Conservation (phyloP, 2,329 filamentous ascomycete species). For the Pyrenophora graminea region DNA sequence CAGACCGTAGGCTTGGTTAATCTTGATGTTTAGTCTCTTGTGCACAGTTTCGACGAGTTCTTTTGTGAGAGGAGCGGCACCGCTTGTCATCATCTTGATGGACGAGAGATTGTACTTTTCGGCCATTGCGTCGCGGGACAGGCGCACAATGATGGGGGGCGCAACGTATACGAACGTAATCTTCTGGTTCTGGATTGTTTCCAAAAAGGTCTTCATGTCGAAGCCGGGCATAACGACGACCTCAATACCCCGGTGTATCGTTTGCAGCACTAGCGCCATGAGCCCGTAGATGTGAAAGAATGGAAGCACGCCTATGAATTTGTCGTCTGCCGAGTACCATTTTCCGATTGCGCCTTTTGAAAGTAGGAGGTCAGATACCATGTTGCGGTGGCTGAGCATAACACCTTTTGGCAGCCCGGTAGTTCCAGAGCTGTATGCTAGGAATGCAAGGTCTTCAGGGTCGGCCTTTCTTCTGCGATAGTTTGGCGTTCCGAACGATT, state of each 20-base stretch:
- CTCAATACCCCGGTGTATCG: slow-evolving; percentile 68
- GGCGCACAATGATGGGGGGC: slow-evolving; percentile 77
- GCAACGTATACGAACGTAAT: slow-evolving; percentile 81
- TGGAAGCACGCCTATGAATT: slow-evolving; percentile 75
- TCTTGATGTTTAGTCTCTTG: slow-evolving; percentile 62
- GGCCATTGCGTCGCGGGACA: slow-evolving; percentile 77
- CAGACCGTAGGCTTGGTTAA: slow-evolving; percentile 32
- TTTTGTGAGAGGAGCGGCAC: slow-evolving; percentile 78
- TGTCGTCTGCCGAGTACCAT: slow-evolving; percentile 71
- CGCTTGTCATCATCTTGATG: slow-evolving; percentile 81
- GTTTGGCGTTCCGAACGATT: slow-evolving; percentile 62
- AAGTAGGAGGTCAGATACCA: slow-evolving; percentile 72
- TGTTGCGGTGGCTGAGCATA: slow-evolving; percentile 51
- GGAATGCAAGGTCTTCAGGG: slow-evolving; percentile 74
- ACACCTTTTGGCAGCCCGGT: slow-evolving; percentile 53
- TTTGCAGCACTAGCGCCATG: slow-evolving; percentile 70
- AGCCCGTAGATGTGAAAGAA: slow-evolving; percentile 93
- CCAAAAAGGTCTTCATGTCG: slow-evolving; percentile 76
- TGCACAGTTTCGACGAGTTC: slow-evolving; percentile 79
- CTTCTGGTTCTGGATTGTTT: slow-evolving; percentile 71
- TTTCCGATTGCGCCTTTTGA: slow-evolving; percentile 81
- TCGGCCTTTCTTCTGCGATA: slow-evolving; percentile 64
- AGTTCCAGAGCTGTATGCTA: slow-evolving; percentile 61
- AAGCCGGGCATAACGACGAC: slow-evolving; percentile 76
- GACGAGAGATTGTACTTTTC: slow-evolving; percentile 77